Evolutionary conservation across 441 rosid genomes (phyloP).

Genomic region (Pelargonium australe): DNA sequence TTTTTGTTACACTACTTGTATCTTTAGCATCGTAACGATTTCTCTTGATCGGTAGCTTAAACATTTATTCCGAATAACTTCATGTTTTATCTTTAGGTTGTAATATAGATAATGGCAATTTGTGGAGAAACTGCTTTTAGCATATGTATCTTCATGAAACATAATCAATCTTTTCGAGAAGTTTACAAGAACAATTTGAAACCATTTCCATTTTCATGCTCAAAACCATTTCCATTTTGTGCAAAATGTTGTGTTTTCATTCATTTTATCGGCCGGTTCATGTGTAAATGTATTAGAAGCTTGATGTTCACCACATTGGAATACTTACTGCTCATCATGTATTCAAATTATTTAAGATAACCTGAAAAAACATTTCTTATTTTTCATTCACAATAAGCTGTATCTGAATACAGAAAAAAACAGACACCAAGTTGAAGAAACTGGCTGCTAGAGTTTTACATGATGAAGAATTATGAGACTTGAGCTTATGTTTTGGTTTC

Average conservation of each 20-base stretch:
- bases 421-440: not conserved
- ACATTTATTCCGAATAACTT: not conserved
- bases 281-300: not conserved
- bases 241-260: no score
- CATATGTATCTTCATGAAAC: no score
- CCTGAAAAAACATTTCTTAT: not conserved
- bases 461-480: not conserved
- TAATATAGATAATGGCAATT: not conserved
- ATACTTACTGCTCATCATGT: not conserved
- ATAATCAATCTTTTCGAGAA: no score
- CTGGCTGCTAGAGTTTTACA: not conserved
- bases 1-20: not conserved
- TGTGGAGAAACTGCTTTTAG: not conserved
- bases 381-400: slow-evolving; percentile 6
- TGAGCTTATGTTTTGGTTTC: not conserved
- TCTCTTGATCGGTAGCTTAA: not conserved
- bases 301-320: not conserved
- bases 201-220: no score
- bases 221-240: no score
- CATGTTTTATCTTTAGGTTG: not conserved
- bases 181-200: no score
- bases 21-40: not conserved
- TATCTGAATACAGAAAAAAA: not conserved
- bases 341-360: not conserved
- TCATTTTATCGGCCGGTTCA: no score